Conservation (phyloP, 768 basidiomycete species). For the Termitomyces sp. region DNA sequence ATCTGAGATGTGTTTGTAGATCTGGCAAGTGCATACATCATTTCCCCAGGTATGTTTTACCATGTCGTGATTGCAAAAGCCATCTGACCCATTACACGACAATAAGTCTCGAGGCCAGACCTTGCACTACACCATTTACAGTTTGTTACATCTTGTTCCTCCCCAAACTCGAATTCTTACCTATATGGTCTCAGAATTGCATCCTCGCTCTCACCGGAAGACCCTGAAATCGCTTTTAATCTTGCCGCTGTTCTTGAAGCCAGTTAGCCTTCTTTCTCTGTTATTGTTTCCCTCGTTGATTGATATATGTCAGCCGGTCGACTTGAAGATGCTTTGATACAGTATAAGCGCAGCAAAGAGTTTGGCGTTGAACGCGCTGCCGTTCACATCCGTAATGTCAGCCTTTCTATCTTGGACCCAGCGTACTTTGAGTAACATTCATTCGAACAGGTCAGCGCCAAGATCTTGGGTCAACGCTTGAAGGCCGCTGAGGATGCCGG, state of each 20-base stretch:
- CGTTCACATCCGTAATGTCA: slow-evolving; percentile 81
- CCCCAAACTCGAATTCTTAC: slow-evolving; percentile 25
- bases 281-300: slow-evolving; percentile 19
- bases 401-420: slow-evolving; percentile 7
- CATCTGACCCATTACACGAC: slow-evolving; percentile 8
- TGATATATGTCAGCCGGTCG: slow-evolving; percentile 54
- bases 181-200: slow-evolving; percentile 59
- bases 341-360: slow-evolving; percentile 78
- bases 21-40: slow-evolving; percentile 86
- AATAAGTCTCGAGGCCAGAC: slow-evolving; percentile 70
- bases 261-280: slow-evolving; percentile 43
- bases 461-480: slow-evolving; percentile 65
- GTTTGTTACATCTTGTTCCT: slow-evolving; percentile 37
- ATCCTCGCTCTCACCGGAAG: slow-evolving; percentile 78
- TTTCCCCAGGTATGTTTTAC: slow-evolving; percentile 45
- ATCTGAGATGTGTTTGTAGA: slow-evolving; percentile 46
- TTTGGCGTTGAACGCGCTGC: slow-evolving; percentile 79
- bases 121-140: slow-evolving; percentile 82
- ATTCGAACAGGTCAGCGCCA: slow-evolving; percentile 66
- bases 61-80: slow-evolving; percentile 2
- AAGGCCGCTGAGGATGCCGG: slow-evolving; percentile 40
- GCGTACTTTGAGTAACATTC: slow-evolving; percentile 9
- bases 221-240: slow-evolving; percentile 91
- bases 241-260: slow-evolving; percentile 89
- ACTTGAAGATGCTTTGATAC: slow-evolving; percentile 74